Conservation (phyloP, 805 yeast species). For the Cyberlindnera americana region DNA sequence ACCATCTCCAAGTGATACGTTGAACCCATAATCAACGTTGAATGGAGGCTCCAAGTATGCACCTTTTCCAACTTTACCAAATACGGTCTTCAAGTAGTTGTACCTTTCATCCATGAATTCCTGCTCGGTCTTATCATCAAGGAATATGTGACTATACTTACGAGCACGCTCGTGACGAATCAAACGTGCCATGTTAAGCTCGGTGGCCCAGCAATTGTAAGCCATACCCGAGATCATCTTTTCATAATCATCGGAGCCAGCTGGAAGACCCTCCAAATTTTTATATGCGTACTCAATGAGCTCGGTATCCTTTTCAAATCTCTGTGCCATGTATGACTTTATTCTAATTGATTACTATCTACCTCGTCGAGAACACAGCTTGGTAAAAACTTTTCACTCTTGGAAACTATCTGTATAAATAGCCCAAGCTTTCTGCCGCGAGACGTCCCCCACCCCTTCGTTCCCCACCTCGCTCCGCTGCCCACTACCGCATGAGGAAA, state of each 20-base stretch:
- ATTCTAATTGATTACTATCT: too few species aligned
- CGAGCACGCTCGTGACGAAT: slow-evolving; percentile 27
- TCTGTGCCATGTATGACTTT: slow-evolving; percentile 27
- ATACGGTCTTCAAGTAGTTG: slow-evolving; percentile 34
- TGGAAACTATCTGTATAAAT: too few species aligned
- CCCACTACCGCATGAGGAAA: too few species aligned
- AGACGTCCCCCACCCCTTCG: not conserved
- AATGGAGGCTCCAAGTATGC: slow-evolving; percentile 55
- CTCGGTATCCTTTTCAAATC: slow-evolving; percentile 23
- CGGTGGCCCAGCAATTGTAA: slow-evolving; percentile 35
- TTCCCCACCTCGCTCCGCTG: too few species aligned
- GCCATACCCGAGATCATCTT: slow-evolving; percentile 51
- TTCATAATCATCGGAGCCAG: slow-evolving; percentile 41
- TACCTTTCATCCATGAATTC: slow-evolving; percentile 34
- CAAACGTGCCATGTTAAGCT: slow-evolving; percentile 27
- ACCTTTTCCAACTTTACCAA: slow-evolving; percentile 42
- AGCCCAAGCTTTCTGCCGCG: slow-evolving; percentile 2
- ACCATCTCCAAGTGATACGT: slow-evolving; percentile 50
- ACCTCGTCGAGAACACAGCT: too few species aligned
- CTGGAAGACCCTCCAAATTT: slow-evolving; percentile 21
- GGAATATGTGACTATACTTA: slow-evolving; percentile 26
- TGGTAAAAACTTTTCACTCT: too few species aligned
- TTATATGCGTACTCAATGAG: slow-evolving; percentile 23
- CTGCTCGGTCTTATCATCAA: slow-evolving; percentile 29
- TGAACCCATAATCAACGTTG: slow-evolving; percentile 64